Evolutionary conservation across 805 yeast species (phyloP), one percentile per base, ranked within the genome.

Genomic region (Diddensiella santjacobensis): DNA sequence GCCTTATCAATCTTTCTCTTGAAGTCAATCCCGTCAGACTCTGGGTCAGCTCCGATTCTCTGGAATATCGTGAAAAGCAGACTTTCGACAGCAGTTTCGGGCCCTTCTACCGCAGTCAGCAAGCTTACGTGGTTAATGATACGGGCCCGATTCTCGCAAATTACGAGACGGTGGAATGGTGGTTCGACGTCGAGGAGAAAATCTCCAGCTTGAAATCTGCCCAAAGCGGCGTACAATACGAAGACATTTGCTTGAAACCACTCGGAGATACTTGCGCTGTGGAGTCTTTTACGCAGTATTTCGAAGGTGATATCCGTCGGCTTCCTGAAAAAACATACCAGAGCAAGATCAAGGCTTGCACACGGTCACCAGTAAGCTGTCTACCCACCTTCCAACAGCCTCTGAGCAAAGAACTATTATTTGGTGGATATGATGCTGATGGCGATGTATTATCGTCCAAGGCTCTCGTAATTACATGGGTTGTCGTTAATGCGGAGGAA

Each of bases 341-440:
- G 36, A 53, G 60, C 1, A 69, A 75, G 45, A 61, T 91, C 8
- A 59, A 71, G 45, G 61, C 66, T 2, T 91, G 99, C 62, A 74
- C 93, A 0, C 71, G 75, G 17, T 78, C 87, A 1, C 98, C 98
- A 0, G 97, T 91, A 1, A 83, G 79, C 53, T 91, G 99, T 62
- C 69, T 91, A 35, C 98, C 99, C 0, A 67, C 82, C 0, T 91
- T 90, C 66, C 96, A 87, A 60, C 97, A 89, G 63, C 98, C 98
- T 0, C 70, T 91, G 53, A 84, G 81, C 56, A 78, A 80, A 22
- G 79, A 82, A 45, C 56, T 88, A 17, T 63, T 91, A 3, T 87
- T 91, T 65, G 90, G 91, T 15, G 81, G 80, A 0, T 64, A 62
- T 45, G 49, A 54, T 8, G 45, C 48, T 3, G 44, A 49, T 18